Conservation (phyloP, 371 early-diverging fungal species). For the Rhizomucor pusillus region DNA sequence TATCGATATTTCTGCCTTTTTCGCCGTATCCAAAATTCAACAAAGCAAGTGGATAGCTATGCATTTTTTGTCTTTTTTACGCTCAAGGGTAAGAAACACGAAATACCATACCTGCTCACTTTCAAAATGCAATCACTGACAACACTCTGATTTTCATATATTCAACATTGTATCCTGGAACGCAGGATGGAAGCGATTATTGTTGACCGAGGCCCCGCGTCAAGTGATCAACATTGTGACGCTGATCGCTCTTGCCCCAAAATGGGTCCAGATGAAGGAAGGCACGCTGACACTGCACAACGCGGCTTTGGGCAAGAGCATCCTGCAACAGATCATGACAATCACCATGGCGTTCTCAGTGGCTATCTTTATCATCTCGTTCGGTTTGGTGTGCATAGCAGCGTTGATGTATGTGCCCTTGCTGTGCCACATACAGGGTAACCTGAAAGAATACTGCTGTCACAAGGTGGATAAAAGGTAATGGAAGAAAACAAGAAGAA, state of each 20-base stretch:
- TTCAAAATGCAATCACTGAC: background rate
- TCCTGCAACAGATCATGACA: no score
- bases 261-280: no score
- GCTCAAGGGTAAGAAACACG: constrained; percentile 83
- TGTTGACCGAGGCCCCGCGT: constrained; percentile 85
- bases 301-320: no score
- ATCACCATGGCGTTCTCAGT: no score
- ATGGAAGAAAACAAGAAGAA: no score
- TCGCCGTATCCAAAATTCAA: constrained; percentile 64
- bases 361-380: no score
- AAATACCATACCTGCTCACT: constrained; percentile 3
- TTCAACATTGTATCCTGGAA: no score
- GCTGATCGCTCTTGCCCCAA: constrained; percentile 30
- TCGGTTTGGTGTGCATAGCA: no score
- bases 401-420: constrained; percentile 87
- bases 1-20: constrained; percentile 85
- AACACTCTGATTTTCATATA: background rate
- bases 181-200: constrained; percentile 80
- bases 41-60: constrained; percentile 61
- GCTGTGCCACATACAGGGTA: constrained; percentile 78
- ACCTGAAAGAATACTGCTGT: constrained; percentile 89
- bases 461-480: constrained; percentile 89
- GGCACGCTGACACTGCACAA: no score
- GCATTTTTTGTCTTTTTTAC: constrained; percentile 90
- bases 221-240: constrained; percentile 63